Percentiles rank a stretch among this genome's conserved stretches.
Evolutionary conservation across 176 grass and related monocot species (phyloP).

Genomic region (Zizania latifolia): DNA sequence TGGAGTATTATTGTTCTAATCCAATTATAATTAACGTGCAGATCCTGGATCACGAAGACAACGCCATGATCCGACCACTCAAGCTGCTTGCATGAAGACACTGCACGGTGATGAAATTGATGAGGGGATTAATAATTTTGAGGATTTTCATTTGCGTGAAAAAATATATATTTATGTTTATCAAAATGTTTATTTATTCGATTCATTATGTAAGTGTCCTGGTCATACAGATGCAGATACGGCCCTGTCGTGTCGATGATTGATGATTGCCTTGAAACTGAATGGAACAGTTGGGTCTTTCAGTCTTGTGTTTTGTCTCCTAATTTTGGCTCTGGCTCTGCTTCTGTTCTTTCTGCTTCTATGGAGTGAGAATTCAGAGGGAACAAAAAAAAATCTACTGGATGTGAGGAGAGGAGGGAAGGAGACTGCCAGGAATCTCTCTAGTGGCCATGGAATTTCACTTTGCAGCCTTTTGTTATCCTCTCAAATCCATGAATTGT

Average conservation of each 20-base stretch:
- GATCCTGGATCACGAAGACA: conserved; percentile 89
- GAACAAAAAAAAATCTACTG: conserved; percentile 6
- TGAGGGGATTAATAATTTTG: not conserved
- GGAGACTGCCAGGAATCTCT: conserved; percentile 19
- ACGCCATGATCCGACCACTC: conserved; percentile 72
- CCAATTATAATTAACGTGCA: not conserved
- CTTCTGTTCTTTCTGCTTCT: not conserved
- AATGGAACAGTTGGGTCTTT: not conserved
- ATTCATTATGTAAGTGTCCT: not conserved
- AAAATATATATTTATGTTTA: not conserved
- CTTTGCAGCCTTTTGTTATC: not conserved
- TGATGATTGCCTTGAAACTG: not conserved
- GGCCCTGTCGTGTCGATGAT: not conserved
- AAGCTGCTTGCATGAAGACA: conserved; percentile 29
- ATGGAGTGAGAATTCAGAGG: too few relatives aligned
- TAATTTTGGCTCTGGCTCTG: not conserved
- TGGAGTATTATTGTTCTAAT: not conserved
- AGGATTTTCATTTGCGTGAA: not conserved
- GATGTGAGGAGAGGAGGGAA: not conserved
- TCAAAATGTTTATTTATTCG: not conserved
- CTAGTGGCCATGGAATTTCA: not conserved
- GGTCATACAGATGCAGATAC: not conserved
- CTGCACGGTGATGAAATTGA: not conserved
- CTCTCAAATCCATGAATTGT: not conserved
- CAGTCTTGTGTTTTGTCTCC: not conserved